These are phyloP conservation scores for Ophiostoma populinum DNA, from an alignment of 2,329 filamentous ascomycete genomes.

Conservation along the genomic window DNA sequence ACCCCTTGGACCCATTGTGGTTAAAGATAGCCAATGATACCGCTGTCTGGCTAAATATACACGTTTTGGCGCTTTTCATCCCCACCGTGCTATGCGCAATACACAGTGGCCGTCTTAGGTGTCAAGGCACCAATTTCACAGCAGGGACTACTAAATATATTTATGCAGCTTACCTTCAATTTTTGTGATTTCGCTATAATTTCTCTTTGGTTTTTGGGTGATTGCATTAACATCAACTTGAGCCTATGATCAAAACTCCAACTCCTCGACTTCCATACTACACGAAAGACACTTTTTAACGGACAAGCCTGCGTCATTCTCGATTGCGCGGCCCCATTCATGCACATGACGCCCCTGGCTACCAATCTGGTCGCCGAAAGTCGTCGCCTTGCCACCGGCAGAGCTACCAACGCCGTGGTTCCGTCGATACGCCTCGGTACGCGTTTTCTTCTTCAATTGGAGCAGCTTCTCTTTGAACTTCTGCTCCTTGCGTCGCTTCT, in stretches of 20 bases:
- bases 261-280: conserved; percentile 62
- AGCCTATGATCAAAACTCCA: conserved; percentile 35
- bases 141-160: too few species aligned
- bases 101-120: too few species aligned
- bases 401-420: conserved; percentile 25
- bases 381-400: conserved; percentile 24
- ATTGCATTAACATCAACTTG: too few species aligned
- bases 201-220: too few species aligned
- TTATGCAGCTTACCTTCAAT: too few species aligned
- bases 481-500: conserved; percentile 72
- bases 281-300: conserved; percentile 67
- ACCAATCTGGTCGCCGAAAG: conserved; percentile 64
- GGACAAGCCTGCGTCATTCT: conserved; percentile 54
- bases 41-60: too few species aligned
- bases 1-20: too few species aligned
- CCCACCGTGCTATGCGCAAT: too few species aligned
- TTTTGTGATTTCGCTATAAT: too few species aligned
- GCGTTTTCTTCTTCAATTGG: conserved; percentile 82
- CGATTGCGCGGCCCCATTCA: conserved; percentile 61
- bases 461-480: conserved; percentile 82
- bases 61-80: too few species aligned
- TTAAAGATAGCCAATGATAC: too few species aligned
- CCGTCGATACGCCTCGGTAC: conserved; percentile 75
- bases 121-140: too few species aligned
- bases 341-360: conserved; percentile 63